Conservation (phyloP, 2,329 filamentous ascomycete species). For the Zasmidium angulare region DNA sequence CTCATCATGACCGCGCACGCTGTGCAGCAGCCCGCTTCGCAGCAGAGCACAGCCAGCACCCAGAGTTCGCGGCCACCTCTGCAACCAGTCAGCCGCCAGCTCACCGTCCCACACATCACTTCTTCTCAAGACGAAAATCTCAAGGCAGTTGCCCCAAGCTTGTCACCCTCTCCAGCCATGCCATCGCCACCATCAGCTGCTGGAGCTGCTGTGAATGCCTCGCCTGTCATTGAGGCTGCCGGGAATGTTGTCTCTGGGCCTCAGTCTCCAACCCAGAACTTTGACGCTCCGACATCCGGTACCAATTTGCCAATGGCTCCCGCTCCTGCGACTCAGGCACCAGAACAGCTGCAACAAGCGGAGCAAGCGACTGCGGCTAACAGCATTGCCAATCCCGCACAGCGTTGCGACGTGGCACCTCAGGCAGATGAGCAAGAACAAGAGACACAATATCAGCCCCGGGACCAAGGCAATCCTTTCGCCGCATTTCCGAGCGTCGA, state of each 20-base stretch:
- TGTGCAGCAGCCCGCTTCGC: neutral
- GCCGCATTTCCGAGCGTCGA: constrained; percentile 7
- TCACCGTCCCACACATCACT: constrained; percentile 1
- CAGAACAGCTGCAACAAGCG: neutral
- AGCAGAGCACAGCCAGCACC: neutral
- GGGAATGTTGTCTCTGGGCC: neutral
- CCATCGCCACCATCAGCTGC: neutral
- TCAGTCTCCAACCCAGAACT: neutral
- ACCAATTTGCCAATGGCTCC: neutral
- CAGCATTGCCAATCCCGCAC: neutral
- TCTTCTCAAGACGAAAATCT: neutral
- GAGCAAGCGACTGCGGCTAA: neutral
- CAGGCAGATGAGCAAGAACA: constrained; percentile 2
- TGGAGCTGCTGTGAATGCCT: neutral
- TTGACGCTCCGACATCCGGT: neutral
- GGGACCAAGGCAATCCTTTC: constrained; percentile 17
- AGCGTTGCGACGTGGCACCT: neutral
- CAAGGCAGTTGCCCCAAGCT: neutral
- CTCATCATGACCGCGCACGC: neutral
- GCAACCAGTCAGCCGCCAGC: constrained; percentile 19
- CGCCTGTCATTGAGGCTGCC: neutral
- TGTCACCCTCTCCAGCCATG: neutral
- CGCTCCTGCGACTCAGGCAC: neutral
- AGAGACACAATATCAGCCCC: constrained; percentile 15
- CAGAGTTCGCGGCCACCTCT: constrained; percentile 14